These are phyloP conservation scores for Sicyos baderoa DNA, from an alignment of 306 rosid species.

Conservation along the genomic window DNA sequence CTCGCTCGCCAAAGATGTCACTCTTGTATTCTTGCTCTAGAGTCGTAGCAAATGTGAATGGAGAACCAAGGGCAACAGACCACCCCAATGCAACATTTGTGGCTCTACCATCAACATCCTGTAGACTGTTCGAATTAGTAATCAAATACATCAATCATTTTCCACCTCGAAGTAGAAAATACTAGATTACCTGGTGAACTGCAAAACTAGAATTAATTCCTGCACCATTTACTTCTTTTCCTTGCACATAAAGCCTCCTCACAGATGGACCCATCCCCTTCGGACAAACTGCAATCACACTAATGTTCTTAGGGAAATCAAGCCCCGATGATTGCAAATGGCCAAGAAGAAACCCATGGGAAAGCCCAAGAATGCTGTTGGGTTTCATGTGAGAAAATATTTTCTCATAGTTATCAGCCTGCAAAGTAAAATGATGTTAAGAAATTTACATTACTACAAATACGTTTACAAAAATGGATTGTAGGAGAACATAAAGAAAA, in stretches of 20 bases:
- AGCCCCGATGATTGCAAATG: slow-evolving; percentile 82
- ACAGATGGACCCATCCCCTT: slow-evolving; percentile 99
- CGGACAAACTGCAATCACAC: slow-evolving; percentile 95
- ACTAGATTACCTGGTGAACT: slow-evolving; percentile 63
- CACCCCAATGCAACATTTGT: slow-evolving; percentile 92
- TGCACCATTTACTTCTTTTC: slow-evolving; percentile 92
- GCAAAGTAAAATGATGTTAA: slow-evolving; percentile 21
- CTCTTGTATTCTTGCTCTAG: slow-evolving; percentile 92
- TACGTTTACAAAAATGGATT: background rate
- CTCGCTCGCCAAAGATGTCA: slow-evolving; percentile 97
- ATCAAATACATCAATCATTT: background rate
- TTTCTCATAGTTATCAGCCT: slow-evolving; percentile 89
- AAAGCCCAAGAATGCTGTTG: slow-evolving; percentile 87
- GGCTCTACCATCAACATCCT: slow-evolving; percentile 98
- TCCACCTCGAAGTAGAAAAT: background rate
- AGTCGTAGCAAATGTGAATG: slow-evolving; percentile 90
- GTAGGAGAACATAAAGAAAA: no score
- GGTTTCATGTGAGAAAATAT: slow-evolving; percentile 86
- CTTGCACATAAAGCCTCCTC: slow-evolving; percentile 93
- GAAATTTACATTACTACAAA: background rate
- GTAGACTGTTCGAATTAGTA: slow-evolving; percentile 16
- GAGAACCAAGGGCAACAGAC: slow-evolving; percentile 98
- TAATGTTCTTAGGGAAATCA: slow-evolving; percentile 78
- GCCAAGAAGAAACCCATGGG: slow-evolving; percentile 97
- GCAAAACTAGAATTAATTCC: slow-evolving; percentile 96